phyloP scores from a whole-genome alignment of 805 yeast genomes.

The Starmerella floricola region DNA sequence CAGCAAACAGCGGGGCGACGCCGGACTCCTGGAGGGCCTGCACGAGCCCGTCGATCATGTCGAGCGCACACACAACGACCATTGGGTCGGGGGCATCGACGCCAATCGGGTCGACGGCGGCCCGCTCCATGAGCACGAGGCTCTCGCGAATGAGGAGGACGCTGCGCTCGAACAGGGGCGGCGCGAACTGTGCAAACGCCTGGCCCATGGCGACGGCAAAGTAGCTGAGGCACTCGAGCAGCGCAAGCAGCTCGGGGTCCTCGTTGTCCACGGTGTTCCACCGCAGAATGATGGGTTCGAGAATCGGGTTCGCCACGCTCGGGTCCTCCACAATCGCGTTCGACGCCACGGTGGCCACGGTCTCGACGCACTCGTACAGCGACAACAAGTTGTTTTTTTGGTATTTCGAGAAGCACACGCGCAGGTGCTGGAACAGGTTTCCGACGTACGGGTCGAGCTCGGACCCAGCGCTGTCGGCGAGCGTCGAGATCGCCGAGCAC shows the following conservation, averaged over 20 bases:
- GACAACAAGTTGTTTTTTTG: slow-evolving; percentile 72
- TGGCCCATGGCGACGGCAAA: slow-evolving; percentile 82
- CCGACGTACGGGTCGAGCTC: slow-evolving; percentile 50
- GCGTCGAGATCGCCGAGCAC: slow-evolving; percentile 71
- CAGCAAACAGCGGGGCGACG: slow-evolving; percentile 16
- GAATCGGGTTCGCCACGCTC: slow-evolving; percentile 44
- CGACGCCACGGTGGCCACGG: slow-evolving; percentile 70
- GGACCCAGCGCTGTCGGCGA: slow-evolving; percentile 64
- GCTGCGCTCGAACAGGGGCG: slow-evolving; percentile 73
- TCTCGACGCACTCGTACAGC: slow-evolving; percentile 80
- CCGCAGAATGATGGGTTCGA: slow-evolving; percentile 71
- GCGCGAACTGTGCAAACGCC: slow-evolving; percentile 76
- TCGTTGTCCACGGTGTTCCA: slow-evolving; percentile 69
- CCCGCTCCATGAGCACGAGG: slow-evolving; percentile 52
- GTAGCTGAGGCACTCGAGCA: slow-evolving; percentile 83
- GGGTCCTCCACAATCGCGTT: slow-evolving; percentile 40
- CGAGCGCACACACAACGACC: slow-evolving; percentile 77
- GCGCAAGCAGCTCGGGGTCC: slow-evolving; percentile 81
- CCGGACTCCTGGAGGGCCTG: slow-evolving; percentile 50
- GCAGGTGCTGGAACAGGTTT: slow-evolving; percentile 57
- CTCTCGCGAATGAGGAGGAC: slow-evolving; percentile 54
- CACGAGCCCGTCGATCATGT: slow-evolving; percentile 80
- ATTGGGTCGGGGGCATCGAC: slow-evolving; percentile 70
- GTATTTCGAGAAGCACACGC: slow-evolving; percentile 61
- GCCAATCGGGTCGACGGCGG: slow-evolving; percentile 45